A percentile compares a stretch with the other conserved stretches of the same genome.
phyloP scores from a whole-genome alignment of 1,139 yeast genomes.

The Taphrina confusa region DNA sequence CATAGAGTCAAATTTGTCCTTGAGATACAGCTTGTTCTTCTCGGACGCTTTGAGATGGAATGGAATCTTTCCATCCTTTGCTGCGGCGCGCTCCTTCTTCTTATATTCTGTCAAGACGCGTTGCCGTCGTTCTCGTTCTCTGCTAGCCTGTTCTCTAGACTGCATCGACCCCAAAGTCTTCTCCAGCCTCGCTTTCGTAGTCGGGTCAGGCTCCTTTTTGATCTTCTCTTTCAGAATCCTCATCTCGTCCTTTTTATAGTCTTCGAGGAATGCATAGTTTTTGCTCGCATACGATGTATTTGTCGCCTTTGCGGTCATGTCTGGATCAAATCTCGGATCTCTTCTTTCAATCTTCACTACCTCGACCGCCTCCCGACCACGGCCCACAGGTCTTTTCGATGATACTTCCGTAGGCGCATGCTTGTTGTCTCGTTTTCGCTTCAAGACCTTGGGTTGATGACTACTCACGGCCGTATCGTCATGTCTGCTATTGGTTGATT shows the following conservation, averaged over 20 bases:
- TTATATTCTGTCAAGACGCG: conserved; percentile 58
- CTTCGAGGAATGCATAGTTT: conserved; percentile 82
- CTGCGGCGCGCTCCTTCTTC: conserved; percentile 52
- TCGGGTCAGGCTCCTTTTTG: conserved; percentile 57
- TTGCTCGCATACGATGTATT: conserved; percentile 77
- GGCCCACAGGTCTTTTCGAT: conserved; percentile 40
- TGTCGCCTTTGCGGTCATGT: not conserved
- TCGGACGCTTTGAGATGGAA: conserved; percentile 74
- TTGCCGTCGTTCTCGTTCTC: conserved; percentile 72
- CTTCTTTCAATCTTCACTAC: conserved; percentile 44
- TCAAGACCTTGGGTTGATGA: not conserved
- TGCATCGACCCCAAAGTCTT: conserved; percentile 44
- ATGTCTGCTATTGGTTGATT: not conserved
- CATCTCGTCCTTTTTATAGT: conserved; percentile 74
- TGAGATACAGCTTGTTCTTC: conserved; percentile 77
- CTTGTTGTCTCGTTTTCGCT: conserved; percentile 36
- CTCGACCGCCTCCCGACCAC: conserved; percentile 41
- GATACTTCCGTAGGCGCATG: conserved; percentile 42
- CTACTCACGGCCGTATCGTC: not conserved
- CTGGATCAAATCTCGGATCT: conserved; percentile 80
- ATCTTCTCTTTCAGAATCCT: conserved; percentile 59
- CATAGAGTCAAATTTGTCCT: conserved; percentile 85
- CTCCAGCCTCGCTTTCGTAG: conserved; percentile 55
- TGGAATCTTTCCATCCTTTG: conserved; percentile 55
- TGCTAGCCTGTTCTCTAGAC: conserved; percentile 74